Conservation (phyloP, 2,329 filamentous ascomycete species). For the Venturia carpophila region DNA sequence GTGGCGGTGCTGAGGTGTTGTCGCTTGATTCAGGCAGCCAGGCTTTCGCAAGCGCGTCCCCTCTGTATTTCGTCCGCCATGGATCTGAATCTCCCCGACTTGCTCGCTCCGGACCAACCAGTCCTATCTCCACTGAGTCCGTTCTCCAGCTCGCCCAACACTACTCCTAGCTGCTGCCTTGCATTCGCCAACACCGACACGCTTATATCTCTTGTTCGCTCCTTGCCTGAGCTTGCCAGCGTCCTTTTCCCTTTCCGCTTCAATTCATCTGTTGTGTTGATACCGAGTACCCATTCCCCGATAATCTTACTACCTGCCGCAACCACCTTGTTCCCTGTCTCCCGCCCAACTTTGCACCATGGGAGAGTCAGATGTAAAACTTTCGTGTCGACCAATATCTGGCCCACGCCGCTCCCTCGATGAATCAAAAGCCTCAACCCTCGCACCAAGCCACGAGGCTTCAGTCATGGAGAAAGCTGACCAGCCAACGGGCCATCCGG, state of each 20-base stretch:
- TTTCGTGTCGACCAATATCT: neutral
- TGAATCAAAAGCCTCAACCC: neutral
- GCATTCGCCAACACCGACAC: neutral
- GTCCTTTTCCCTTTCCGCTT: neutral
- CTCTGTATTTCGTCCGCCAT: neutral
- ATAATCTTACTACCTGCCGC: neutral
- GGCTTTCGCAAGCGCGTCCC: neutral
- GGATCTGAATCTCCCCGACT: neutral
- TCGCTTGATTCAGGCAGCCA: neutral
- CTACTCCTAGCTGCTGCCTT: neutral
- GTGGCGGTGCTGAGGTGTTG: neutral
- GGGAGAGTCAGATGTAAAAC: neutral
- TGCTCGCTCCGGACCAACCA: neutral
- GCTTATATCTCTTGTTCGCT: neutral
- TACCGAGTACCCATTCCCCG: neutral
- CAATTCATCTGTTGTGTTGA: neutral
- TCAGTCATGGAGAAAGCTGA: constrained; percentile 6
- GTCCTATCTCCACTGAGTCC: neutral
- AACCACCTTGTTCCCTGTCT: neutral
- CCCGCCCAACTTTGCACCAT: neutral
- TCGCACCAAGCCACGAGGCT: constrained; percentile 5
- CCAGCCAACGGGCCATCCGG: constrained; percentile 2
- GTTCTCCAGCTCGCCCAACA: neutral
- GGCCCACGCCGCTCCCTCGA: neutral
- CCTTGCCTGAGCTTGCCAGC: neutral